phyloP scores from a whole-genome alignment of 139 green algal species.

The Haematococcus lacustris region DNA sequence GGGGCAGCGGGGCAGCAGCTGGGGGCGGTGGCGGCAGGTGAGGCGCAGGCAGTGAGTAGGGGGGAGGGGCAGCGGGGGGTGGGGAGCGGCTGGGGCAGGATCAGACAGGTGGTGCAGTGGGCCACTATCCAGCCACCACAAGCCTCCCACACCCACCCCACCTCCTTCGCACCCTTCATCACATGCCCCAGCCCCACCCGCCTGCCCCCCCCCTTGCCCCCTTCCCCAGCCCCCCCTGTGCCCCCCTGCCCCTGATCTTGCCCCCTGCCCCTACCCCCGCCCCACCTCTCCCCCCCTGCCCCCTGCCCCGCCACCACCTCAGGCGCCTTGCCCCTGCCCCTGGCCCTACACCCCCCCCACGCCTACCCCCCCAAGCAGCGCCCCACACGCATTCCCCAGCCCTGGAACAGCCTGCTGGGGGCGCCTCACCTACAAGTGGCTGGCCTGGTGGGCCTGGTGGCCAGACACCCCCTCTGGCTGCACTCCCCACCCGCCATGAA shows the following conservation, averaged over 20 bases:
- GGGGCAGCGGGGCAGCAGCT: constrained; percentile 17
- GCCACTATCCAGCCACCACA: not conserved
- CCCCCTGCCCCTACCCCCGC: not conserved
- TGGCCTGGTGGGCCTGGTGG: constrained; percentile 22
- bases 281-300: not conserved
- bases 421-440: constrained; percentile 25
- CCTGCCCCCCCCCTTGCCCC: not conserved
- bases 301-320: not conserved
- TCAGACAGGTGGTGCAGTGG: no score
- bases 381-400: not conserved
- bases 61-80: not conserved
- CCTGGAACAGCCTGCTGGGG: constrained; percentile 14
- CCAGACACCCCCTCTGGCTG: no score
- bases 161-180: not conserved
- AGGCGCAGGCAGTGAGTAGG: not conserved
- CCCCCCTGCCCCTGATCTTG: not conserved
- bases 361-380: not conserved
- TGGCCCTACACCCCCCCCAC: no score
- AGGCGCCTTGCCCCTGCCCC: no score
- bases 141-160: not conserved
- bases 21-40: not conserved
- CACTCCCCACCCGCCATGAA: no score
- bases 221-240: not conserved
- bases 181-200: not conserved
- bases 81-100: no score